Evolutionary conservation across 768 basidiomycete genomes (phyloP).

Genomic region (Boletus pseudo-olivaceus): DNA sequence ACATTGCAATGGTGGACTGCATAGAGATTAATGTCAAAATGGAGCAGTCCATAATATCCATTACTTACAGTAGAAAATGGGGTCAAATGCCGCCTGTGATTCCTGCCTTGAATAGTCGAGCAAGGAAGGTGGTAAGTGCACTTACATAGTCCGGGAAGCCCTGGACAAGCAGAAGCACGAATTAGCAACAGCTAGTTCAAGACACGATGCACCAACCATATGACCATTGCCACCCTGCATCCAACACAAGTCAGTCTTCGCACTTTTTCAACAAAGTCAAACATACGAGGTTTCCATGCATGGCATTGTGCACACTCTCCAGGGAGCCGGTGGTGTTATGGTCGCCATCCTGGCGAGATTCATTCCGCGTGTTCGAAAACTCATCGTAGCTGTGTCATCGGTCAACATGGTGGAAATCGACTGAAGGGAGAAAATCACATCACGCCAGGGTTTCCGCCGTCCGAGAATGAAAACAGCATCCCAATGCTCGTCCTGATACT

Average conservation of each 20-base stretch:
- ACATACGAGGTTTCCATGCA: constrained; percentile 21
- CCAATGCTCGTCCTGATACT: constrained; percentile 17
- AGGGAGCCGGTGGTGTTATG: constrained; percentile 15
- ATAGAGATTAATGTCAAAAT: not conserved
- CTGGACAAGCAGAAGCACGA: constrained; percentile 4
- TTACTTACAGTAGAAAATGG: constrained; percentile 24
- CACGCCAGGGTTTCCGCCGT: constrained; percentile 7
- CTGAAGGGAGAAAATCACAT: constrained; percentile 3
- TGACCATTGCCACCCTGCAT: constrained; percentile 26
- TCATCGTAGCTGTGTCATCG: constrained; percentile 23
- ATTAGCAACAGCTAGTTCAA: not conserved
- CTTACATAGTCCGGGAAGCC: constrained; percentile 23
- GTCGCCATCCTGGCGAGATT: constrained; percentile 16
- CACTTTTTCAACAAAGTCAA: not conserved
- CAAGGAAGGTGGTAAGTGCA: not conserved
- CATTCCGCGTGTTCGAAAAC: constrained; percentile 24
- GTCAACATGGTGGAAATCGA: not conserved
- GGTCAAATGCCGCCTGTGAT: constrained; percentile 23
- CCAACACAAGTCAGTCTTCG: not conserved
- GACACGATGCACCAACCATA: constrained; percentile 18
- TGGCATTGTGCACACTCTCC: constrained; percentile 19
- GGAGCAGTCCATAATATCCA: not conserved
- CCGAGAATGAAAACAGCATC: constrained; percentile 18
- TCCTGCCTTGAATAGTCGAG: not conserved
- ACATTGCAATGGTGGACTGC: constrained; percentile 26